A percentile compares a stretch with the other conserved stretches of the same genome.
Conservation (phyloP, 192 early-diverging fungal species). For the Martensiomyces pterosporus region DNA sequence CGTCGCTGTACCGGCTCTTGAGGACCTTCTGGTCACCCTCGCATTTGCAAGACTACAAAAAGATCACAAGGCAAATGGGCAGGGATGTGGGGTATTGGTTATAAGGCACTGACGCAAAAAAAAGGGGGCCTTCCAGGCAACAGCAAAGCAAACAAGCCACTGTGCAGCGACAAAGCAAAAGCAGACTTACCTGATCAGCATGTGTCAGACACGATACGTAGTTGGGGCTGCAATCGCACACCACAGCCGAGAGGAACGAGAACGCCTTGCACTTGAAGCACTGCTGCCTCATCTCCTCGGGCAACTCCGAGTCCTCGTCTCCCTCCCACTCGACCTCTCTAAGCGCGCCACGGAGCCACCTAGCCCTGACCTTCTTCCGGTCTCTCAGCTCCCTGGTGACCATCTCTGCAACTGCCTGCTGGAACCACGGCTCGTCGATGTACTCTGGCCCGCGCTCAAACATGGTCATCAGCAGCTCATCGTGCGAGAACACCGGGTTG, state of each 20-base stretch:
- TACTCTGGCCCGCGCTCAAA: conserved; percentile 23
- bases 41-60: conserved; percentile 52
- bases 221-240: conserved; percentile 57
- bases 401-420: conserved; percentile 50
- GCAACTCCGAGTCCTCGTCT: conserved; percentile 36
- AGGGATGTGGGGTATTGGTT: too few relatives aligned
- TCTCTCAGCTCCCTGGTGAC: conserved; percentile 53
- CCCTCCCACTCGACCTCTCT: conserved; percentile 35
- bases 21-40: conserved; percentile 26
- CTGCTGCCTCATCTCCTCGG: conserved; percentile 63
- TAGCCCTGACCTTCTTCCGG: conserved; percentile 35
- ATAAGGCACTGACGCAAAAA: too few relatives aligned
- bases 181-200: conserved; percentile 40
- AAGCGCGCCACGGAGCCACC: conserved; percentile 11
- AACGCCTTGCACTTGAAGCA: conserved; percentile 70
- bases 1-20: conserved; percentile 52
- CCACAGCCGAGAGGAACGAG: conserved; percentile 65
- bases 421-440: conserved; percentile 33
- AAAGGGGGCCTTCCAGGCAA: too few relatives aligned
- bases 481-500: conserved; percentile 92
- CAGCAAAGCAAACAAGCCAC: too few relatives aligned
- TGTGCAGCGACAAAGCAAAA: too few relatives aligned
- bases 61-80: not conserved
- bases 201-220: conserved; percentile 64
- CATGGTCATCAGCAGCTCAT: conserved; percentile 77